A percentile compares a stretch with the other conserved stretches of the same genome.
Conservation (phyloP, 2,329 filamentous ascomycete species). For the Sclerotinia minor region DNA sequence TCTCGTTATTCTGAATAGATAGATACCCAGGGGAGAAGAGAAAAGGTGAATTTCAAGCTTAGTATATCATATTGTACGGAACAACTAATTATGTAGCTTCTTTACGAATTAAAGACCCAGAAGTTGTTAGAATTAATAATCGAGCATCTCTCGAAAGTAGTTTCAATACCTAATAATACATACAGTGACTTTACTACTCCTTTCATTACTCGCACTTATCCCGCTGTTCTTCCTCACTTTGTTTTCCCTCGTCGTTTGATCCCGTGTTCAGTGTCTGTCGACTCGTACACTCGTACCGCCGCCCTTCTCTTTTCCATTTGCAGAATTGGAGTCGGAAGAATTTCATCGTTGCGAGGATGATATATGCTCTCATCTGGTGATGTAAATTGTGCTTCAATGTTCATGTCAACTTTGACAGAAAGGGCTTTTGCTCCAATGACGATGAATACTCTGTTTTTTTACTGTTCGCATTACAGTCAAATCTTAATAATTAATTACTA, state of each 20-base stretch:
- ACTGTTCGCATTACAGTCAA: no score
- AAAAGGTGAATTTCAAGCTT: no score
- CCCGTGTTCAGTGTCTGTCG: no score
- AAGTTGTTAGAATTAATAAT: background rate
- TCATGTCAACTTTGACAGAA: constrained; percentile 10
- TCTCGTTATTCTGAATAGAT: no score
- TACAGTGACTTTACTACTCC: background rate
- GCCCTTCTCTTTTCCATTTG: background rate
- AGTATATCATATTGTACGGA: background rate
- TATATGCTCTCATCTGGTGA: background rate
- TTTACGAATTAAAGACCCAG: background rate
- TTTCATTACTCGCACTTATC: background rate
- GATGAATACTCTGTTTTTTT: background rate
- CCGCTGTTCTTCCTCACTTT: no score
- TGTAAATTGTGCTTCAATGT: no score
- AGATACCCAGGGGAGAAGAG: no score
- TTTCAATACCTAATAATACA: background rate
- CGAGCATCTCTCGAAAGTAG: background rate
- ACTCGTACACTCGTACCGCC: no score
- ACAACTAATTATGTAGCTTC: background rate
- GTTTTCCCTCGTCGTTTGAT: background rate
- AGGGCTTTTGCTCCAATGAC: background rate
- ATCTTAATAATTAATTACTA: background rate
- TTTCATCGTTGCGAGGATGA: background rate
- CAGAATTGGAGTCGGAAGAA: background rate